A percentile compares a stretch with the other conserved stretches of the same genome.
Conservation (phyloP, 768 basidiomycete species). For the Agrocybe pediades region DNA sequence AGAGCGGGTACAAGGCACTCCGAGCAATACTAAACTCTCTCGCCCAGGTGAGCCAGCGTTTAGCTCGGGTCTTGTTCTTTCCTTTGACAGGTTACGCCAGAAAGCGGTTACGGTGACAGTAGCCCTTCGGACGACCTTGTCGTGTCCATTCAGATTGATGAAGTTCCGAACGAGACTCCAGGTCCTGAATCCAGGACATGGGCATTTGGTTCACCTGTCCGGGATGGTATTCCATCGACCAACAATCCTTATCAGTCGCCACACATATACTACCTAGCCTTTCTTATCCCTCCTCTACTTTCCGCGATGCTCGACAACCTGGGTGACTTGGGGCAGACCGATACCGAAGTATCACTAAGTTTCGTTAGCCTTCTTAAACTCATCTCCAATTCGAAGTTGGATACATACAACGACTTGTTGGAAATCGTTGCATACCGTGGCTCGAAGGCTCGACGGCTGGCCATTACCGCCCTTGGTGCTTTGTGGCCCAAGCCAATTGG, state of each 20-base stretch:
- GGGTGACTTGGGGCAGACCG: constrained; percentile 19
- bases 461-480: constrained; percentile 54
- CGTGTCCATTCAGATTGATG: constrained; percentile 66
- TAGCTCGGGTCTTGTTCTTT: neutral
- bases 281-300: constrained; percentile 65
- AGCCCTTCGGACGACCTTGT: constrained; percentile 31
- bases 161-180: constrained; percentile 35
- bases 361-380: constrained; percentile 56
- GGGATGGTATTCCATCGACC: constrained; percentile 43
- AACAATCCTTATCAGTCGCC: constrained; percentile 59
- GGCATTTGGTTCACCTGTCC: neutral
- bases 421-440: constrained; percentile 72
- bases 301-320: constrained; percentile 56
- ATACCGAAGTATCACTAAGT: constrained; percentile 40
- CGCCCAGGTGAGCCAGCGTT: neutral
- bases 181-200: neutral
- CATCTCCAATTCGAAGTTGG: constrained; percentile 60
- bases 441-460: constrained; percentile 51
- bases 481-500: constrained; percentile 74
- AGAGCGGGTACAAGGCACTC: constrained; percentile 4
- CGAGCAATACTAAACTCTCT: neutral
- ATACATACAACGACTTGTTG: constrained; percentile 71
- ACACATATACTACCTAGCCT: constrained; percentile 58
- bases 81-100: neutral
- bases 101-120: neutral